These are phyloP conservation scores for Ophiostoma sp. DNA, from an alignment of 2,329 filamentous ascomycete genomes.

Conservation along the genomic window DNA sequence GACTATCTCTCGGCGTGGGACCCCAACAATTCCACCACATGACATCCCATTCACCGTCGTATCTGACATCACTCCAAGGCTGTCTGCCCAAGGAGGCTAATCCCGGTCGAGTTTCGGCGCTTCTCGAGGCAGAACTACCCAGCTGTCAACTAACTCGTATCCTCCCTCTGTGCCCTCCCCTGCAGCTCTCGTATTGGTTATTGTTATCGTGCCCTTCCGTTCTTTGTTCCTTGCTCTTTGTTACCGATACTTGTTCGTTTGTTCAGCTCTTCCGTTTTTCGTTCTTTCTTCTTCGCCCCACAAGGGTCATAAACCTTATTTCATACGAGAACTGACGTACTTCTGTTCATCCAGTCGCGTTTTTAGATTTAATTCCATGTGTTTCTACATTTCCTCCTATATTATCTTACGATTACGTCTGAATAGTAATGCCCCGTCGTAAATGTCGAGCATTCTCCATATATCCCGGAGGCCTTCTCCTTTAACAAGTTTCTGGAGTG, in stretches of 20 bases:
- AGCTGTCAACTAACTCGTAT: not conserved
- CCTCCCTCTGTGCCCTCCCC: not conserved
- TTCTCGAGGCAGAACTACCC: not conserved
- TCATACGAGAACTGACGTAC: constrained; percentile 15
- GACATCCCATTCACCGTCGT: not conserved
- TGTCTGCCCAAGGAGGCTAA: not conserved
- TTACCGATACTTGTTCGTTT: too few relatives aligned
- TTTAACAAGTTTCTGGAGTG: not conserved
- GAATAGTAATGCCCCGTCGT: too few relatives aligned
- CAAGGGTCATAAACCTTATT: constrained; percentile 5
- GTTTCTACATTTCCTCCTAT: not conserved
- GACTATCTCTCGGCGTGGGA: too few relatives aligned
- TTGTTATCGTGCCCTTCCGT: not conserved
- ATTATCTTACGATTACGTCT: not conserved
- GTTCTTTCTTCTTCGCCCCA: not conserved
- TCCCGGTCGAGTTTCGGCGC: constrained; percentile 9
- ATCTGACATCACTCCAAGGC: not conserved
- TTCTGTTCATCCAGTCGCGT: not conserved
- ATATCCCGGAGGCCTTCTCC: not conserved
- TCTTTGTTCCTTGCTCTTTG: not conserved
- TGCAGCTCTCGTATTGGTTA: not conserved
- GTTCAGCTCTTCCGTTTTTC: not conserved
- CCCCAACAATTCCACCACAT: too few relatives aligned
- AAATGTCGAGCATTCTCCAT: not conserved
- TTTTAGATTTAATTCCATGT: not conserved